Base-by-base conservation (phyloP, 73 alveolate genomes). In the Symbiodinium pilosum region DNA sequence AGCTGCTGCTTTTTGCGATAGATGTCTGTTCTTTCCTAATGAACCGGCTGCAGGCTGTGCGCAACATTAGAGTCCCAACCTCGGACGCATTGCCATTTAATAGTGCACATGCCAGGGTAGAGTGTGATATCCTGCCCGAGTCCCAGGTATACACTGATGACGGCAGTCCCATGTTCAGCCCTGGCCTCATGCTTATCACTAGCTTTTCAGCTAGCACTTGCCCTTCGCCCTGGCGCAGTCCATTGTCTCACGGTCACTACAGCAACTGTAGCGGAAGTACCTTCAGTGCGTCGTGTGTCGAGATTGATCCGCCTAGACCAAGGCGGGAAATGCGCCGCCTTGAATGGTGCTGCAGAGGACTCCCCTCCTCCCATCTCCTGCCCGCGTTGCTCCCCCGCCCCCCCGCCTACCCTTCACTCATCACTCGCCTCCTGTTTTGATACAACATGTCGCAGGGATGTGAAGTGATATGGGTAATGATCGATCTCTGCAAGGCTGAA, bases 241-340 rank as follows among this genome's bases (percentile, higher is more conserved):
- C n/a, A n/a, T n/a, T n/a, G n/a, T n/a, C n/a, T n/a, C n/a, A n/a
- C n/a, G n/a, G n/a, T n/a, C n/a, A n/a, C n/a, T n/a, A n/a, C n/a
- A n/a, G n/a, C n/a, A n/a, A 47, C 59, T 47, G 6, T 14, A 6
- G 59, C 59, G 14, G 59, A 6, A 9, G 6, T 47, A 6, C 59
- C 14, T 6, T 47, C 21, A 47, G 14, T 47, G 59, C 59, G 59
- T 6, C 6, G 21, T 47, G 59, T 47, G 59, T 47, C n/a, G n/a
- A n/a, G 59, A 47, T 6, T 47, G 6, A 6, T 47, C 59, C 21
- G 21, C 39, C 38, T 81, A 12, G 30, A 21, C 43, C 34, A 8
- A 86, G 93, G 93, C 59, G 94, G 94, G 64, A 87, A 87, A 59
- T 87, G 94, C 43, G 94, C 84, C 26, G 84, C 94, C n/a, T 56